Percentiles rank a stretch among this genome's conserved stretches.
Conservation (phyloP, 495 filamentous ascomycete genomes). For the Lasiosphaeris hirsuta region DNA sequence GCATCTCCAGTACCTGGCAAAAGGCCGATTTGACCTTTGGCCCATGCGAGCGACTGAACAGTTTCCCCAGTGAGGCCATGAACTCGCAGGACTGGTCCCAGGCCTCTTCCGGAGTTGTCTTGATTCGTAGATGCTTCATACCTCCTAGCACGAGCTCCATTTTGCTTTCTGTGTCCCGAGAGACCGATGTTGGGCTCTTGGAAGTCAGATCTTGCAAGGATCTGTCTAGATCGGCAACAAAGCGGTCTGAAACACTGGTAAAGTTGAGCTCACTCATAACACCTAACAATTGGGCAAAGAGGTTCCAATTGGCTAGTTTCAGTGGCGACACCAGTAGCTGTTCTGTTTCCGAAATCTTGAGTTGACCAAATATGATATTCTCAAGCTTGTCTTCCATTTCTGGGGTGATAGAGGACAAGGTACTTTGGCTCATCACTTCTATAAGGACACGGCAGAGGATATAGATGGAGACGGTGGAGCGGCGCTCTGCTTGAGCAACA, state of each 20-base stretch:
- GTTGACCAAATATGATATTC: constrained; percentile 88
- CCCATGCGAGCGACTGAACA: constrained; percentile 82
- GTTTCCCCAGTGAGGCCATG: constrained; percentile 70
- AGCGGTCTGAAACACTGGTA: constrained; percentile 74
- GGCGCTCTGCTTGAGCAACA: constrained; percentile 73
- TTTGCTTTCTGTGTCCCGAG: constrained; percentile 68
- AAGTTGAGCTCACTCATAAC: constrained; percentile 95
- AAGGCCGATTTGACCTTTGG: constrained; percentile 88
- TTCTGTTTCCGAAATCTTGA: constrained; percentile 83
- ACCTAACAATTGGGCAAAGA: constrained; percentile 86
- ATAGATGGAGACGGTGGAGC: constrained; percentile 89
- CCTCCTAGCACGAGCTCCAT: constrained; percentile 81
- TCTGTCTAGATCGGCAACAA: constrained; percentile 72
- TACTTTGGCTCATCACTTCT: constrained; percentile 90
- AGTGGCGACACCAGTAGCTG: constrained; percentile 73
- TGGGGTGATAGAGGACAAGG: constrained; percentile 70
- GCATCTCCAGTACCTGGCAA: constrained; percentile 81
- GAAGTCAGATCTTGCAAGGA: constrained; percentile 66
- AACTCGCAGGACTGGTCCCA: constrained; percentile 90
- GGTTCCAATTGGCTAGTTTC: constrained; percentile 88
- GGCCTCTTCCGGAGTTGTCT: constrained; percentile 62
- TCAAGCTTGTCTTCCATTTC: constrained; percentile 90
- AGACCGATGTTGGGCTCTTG: constrained; percentile 53
- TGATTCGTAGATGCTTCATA: constrained; percentile 83
- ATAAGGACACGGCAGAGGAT: constrained; percentile 90